These are phyloP conservation scores for Bromus sterilis DNA, from an alignment of 176 grass and related monocot species.

Conservation along the genomic window DNA sequence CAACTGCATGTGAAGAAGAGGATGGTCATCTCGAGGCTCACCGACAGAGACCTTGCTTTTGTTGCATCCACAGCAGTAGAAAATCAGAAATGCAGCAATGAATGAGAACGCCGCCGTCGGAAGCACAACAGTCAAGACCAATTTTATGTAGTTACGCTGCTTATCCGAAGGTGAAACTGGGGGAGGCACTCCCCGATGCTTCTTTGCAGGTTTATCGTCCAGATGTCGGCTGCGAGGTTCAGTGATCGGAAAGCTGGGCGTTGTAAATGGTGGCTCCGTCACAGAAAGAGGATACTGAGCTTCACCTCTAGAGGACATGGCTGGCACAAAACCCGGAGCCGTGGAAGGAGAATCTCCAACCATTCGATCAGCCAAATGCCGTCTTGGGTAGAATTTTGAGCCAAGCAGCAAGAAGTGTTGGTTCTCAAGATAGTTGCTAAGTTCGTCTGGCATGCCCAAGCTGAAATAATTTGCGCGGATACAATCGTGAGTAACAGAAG, in stretches of 20 bases:
- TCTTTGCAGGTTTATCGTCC: not conserved
- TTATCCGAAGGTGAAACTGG: constrained; percentile 30
- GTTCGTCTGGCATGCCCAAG: constrained; percentile 11
- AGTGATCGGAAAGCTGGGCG: not conserved
- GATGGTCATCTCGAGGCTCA: constrained; percentile 39
- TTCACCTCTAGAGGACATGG: not conserved
- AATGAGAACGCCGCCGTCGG: constrained; percentile 14
- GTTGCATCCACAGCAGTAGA: constrained; percentile 44
- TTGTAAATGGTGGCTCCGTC: not conserved
- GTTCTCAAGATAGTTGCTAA: constrained; percentile 1
- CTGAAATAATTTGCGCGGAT: constrained; percentile 15
- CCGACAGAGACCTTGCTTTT: constrained; percentile 43
- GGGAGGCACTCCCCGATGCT: constrained; percentile 6
- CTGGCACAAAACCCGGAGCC: constrained; percentile 7
- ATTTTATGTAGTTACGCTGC: constrained; percentile 16
- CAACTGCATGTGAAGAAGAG: constrained; percentile 40
- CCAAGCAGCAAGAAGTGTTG: not conserved
- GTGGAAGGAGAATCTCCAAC: constrained; percentile 15
- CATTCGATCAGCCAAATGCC: constrained; percentile 2
- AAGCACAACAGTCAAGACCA: constrained; percentile 23
- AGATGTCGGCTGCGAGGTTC: not conserved
- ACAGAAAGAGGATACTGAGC: constrained; percentile 1
- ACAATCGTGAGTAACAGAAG: constrained; percentile 6
- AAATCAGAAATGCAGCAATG: constrained; percentile 29
- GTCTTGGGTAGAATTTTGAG: constrained; percentile 5